Conservation (phyloP, 768 basidiomycete genomes). For the Rhodocollybia butyracea region DNA sequence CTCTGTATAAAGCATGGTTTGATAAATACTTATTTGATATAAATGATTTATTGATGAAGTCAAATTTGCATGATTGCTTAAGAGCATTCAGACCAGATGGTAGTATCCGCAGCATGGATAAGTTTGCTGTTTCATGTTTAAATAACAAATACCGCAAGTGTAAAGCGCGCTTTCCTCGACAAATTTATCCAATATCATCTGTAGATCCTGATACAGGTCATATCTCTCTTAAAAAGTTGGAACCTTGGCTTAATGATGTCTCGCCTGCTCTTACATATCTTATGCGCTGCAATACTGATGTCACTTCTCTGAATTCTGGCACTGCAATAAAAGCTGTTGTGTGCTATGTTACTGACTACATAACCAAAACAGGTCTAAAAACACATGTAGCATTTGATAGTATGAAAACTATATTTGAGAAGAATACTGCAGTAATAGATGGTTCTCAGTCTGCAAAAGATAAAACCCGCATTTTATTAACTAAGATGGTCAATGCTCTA, state of each 20-base stretch:
- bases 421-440: conserved; percentile 14
- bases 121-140: not conserved
- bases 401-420: conserved; percentile 9
- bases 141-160: conserved; percentile 13
- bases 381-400: conserved; percentile 22
- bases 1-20: conserved; percentile 10
- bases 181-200: conserved; percentile 3
- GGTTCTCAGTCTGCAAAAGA: conserved; percentile 12
- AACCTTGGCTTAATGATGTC: conserved; percentile 16
- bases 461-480: conserved; percentile 15
- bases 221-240: conserved; percentile 16
- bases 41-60: conserved; percentile 14
- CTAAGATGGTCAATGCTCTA: conserved; percentile 21
- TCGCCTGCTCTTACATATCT: conserved; percentile 1
- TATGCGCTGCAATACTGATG: conserved; percentile 19
- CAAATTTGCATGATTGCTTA: conserved; percentile 18
- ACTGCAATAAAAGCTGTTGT: conserved; percentile 21
- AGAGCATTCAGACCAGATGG: conserved; percentile 5
- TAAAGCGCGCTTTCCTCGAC: conserved; percentile 22
- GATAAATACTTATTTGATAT: conserved; percentile 10
- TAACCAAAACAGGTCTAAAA: conserved; percentile 21
- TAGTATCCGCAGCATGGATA: not conserved
- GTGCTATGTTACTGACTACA: conserved; percentile 25
- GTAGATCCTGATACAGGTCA: conserved; percentile 16
- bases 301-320: conserved; percentile 19